phyloP scores from a whole-genome alignment of 2,329 filamentous ascomycete genomes.

The Myriosclerotinia curreyana region DNA sequence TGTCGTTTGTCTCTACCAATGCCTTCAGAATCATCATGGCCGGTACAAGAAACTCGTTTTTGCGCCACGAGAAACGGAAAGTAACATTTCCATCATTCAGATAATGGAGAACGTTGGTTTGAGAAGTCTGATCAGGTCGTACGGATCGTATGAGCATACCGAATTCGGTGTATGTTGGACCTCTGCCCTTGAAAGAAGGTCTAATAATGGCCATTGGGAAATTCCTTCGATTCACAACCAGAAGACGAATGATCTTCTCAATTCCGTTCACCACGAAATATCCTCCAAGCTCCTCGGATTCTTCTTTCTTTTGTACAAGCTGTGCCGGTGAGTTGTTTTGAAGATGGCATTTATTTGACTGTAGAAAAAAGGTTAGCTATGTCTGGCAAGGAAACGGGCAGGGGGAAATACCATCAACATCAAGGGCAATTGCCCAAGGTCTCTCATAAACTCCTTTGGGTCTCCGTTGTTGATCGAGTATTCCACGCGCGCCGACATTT shows the following conservation, averaged over 20 bases:
- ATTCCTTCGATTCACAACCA: constrained; percentile 87
- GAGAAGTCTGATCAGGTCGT: constrained; percentile 94
- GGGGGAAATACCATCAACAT: constrained; percentile 72
- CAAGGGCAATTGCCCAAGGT: constrained; percentile 84
- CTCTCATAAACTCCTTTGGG: constrained; percentile 75
- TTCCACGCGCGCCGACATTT: constrained; percentile 77
- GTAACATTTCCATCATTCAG: constrained; percentile 93
- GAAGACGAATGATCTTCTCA: constrained; percentile 91
- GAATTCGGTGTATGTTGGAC: constrained; percentile 80
- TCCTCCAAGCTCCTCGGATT: constrained; percentile 91
- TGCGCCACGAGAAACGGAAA: constrained; percentile 96
- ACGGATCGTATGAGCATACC: constrained; percentile 91
- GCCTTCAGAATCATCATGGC: constrained; percentile 97
- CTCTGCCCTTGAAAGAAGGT: constrained; percentile 84
- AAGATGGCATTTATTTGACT: constrained; percentile 89
- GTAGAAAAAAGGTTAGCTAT: constrained; percentile 31
- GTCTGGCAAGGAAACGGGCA: not conserved
- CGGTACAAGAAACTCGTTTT: constrained; percentile 94
- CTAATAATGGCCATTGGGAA: constrained; percentile 93
- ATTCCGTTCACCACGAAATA: constrained; percentile 98
- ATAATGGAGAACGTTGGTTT: constrained; percentile 96
- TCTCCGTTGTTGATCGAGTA: constrained; percentile 85
- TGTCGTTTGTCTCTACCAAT: constrained; percentile 90
- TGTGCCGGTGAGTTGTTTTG: constrained; percentile 79
- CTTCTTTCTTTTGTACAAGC: constrained; percentile 84